Conservation (phyloP, 2,329 filamentous ascomycete species). For the Plenodomus tracheiphilus region DNA sequence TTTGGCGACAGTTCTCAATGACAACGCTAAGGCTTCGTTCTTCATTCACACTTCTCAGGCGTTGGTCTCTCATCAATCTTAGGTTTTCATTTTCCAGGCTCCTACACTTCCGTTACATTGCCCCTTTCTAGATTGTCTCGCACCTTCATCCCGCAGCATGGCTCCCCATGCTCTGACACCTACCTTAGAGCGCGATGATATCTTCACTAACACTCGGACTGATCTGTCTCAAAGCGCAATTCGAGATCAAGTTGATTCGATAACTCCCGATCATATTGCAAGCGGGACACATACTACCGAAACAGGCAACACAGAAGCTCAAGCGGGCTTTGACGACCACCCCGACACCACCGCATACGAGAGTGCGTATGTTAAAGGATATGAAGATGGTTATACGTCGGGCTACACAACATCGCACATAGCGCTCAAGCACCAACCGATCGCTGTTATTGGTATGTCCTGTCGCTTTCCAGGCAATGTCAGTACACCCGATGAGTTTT, state of each 20-base stretch:
- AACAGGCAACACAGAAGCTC: not conserved
- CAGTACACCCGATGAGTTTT: slow-evolving; percentile 31
- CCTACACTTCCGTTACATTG: not conserved
- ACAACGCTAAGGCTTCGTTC: not conserved
- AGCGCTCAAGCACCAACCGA: slow-evolving; percentile 12
- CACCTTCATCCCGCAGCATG: slow-evolving; percentile 2
- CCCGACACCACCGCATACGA: slow-evolving; percentile 9
- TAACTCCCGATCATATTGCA: not conserved
- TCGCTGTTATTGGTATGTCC: slow-evolving; percentile 48
- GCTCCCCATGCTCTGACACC: slow-evolving; percentile 26
- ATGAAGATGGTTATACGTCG: slow-evolving; percentile 18
- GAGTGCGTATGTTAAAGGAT: slow-evolving; percentile 20
- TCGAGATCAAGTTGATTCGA: not conserved
- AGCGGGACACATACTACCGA: slow-evolving; percentile 2
- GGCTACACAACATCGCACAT: slow-evolving; percentile 13
- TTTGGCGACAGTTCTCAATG: not conserved
- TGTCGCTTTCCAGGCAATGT: slow-evolving; percentile 30
- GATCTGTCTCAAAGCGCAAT: not conserved
- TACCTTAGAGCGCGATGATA: slow-evolving; percentile 12
- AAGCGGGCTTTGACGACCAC: not conserved
- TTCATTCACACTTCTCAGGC: not conserved
- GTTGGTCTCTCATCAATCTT: too few relatives aligned
- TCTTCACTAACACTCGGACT: not conserved
- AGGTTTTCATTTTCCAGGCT: too few relatives aligned
- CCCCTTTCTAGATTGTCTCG: not conserved